A percentile compares a stretch with the other conserved stretches of the same genome.
These are phyloP conservation scores for Claviceps humidiphila DNA, from an alignment of 2,329 filamentous ascomycete species.

Conservation along the genomic window DNA sequence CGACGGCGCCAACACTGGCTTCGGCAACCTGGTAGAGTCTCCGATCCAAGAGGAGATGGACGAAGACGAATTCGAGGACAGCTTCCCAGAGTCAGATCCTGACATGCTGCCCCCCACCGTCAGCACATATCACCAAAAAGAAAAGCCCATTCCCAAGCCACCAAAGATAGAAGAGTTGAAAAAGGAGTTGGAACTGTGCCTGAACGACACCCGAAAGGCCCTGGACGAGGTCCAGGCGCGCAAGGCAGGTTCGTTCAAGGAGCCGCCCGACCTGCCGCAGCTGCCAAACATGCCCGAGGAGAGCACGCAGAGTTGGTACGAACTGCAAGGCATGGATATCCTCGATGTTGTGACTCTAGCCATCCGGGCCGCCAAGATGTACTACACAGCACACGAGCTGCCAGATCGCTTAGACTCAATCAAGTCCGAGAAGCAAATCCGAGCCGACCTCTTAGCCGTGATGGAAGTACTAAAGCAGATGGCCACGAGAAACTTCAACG, in stretches of 20 bases:
- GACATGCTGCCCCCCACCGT: conserved; percentile 92
- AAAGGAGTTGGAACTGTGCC: conserved; percentile 46
- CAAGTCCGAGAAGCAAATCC: conserved; percentile 74
- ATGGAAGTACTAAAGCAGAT: conserved; percentile 88
- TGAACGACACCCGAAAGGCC: conserved; percentile 56
- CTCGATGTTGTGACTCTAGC: conserved; percentile 87
- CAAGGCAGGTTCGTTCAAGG: conserved; percentile 18
- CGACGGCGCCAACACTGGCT: conserved; percentile 19
- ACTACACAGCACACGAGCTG: conserved; percentile 86
- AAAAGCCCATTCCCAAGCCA: conserved; percentile 68
- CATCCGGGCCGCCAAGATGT: conserved; percentile 90
- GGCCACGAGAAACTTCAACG: conserved; percentile 74
- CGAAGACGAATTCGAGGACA: conserved; percentile 40
- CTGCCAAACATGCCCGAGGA: conserved; percentile 29
- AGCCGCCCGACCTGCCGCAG: conserved; percentile 15
- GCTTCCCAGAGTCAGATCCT: conserved; percentile 50
- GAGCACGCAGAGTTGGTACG: conserved; percentile 56
- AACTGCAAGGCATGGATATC: conserved; percentile 83
- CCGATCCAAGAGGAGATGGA: conserved; percentile 31
- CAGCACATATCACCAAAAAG: conserved; percentile 83
- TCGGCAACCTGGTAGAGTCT: conserved; percentile 28
- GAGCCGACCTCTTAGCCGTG: conserved; percentile 70
- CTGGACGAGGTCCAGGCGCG: conserved; percentile 43
- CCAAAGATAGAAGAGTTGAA: conserved; percentile 74
- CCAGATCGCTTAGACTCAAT: conserved; percentile 76